Conservation (phyloP, 306 rosid species). For the Castanea sativa region DNA sequence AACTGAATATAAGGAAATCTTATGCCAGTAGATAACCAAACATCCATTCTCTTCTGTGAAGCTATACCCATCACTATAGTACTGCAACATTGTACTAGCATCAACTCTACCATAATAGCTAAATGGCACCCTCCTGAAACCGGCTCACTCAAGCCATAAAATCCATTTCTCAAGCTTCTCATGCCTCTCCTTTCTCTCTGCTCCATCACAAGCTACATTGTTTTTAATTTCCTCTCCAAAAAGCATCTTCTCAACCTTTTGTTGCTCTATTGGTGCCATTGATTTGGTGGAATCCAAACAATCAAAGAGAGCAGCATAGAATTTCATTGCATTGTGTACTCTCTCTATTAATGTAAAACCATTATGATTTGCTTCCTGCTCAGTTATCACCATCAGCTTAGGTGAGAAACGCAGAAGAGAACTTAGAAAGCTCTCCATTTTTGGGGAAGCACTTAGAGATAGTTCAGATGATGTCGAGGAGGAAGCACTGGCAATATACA, state of each 20-base stretch:
- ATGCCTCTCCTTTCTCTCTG: slow-evolving; percentile 69
- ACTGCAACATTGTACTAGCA: slow-evolving; percentile 49
- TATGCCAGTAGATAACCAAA: slow-evolving; percentile 62
- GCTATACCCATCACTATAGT: slow-evolving; percentile 51
- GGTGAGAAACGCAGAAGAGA: slow-evolving; percentile 62
- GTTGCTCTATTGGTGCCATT: slow-evolving; percentile 57
- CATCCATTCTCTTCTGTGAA: slow-evolving; percentile 50
- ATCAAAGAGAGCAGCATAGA: slow-evolving; percentile 70
- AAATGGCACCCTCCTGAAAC: slow-evolving; percentile 56
- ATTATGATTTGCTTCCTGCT: slow-evolving; percentile 87
- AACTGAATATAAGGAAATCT: slow-evolving; percentile 57
- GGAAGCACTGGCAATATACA: slow-evolving; percentile 49
- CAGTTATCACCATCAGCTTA: slow-evolving; percentile 68
- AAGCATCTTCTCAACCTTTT: slow-evolving; percentile 66
- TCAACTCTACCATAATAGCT: slow-evolving; percentile 49
- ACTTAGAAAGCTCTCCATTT: slow-evolving; percentile 64
- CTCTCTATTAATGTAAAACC: slow-evolving; percentile 67
- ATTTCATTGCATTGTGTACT: slow-evolving; percentile 51
- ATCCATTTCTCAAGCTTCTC: slow-evolving; percentile 83
- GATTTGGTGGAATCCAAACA: slow-evolving; percentile 69
- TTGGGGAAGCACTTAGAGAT: slow-evolving; percentile 60
- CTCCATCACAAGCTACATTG: slow-evolving; percentile 80
- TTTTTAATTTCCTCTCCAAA: slow-evolving; percentile 78
- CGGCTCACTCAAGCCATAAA: slow-evolving; percentile 54
- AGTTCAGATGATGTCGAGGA: slow-evolving; percentile 52